Conservation (phyloP, 108 stramenopile species). For the Cylindrotheca fusiformis region DNA sequence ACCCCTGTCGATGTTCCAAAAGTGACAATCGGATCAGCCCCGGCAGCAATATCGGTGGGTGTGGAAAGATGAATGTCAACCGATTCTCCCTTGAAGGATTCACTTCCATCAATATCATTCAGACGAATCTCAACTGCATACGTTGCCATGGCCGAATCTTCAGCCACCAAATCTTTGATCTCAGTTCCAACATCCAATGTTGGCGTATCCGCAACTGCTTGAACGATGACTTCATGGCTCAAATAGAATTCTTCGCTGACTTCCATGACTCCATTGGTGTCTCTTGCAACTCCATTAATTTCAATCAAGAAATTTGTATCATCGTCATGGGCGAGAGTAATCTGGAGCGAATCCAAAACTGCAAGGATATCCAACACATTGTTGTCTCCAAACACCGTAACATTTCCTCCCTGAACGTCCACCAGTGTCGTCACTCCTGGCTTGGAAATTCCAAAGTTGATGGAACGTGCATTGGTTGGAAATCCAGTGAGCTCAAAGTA, state of each 20-base stretch:
- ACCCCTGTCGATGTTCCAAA: neutral
- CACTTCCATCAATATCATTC: slow-evolving; percentile 12
- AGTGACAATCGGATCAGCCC: neutral
- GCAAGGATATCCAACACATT: neutral
- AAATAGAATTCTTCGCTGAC: neutral
- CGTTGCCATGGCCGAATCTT: neutral
- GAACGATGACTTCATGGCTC: slow-evolving; percentile 1
- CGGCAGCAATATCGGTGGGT: neutral
- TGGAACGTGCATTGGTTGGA: neutral
- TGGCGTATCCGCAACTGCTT: slow-evolving; percentile 8
- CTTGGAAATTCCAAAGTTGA: neutral
- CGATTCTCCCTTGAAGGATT: neutral
- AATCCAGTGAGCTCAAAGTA: slow-evolving; percentile 1
- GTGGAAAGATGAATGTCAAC: neutral
- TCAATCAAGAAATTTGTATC: slow-evolving; percentile 5
- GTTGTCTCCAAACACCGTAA: neutral
- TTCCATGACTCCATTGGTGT: neutral
- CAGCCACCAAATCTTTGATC: neutral
- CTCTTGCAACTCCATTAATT: neutral
- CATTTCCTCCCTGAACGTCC: neutral
- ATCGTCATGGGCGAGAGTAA: neutral
- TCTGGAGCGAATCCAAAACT: neutral
- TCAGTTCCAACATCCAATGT: neutral
- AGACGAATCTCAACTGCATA: slow-evolving; percentile 5
- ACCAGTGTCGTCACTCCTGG: neutral